These are phyloP conservation scores for Penicillium odoratum DNA, from an alignment of 495 filamentous ascomycete species.

Conservation along the genomic window DNA sequence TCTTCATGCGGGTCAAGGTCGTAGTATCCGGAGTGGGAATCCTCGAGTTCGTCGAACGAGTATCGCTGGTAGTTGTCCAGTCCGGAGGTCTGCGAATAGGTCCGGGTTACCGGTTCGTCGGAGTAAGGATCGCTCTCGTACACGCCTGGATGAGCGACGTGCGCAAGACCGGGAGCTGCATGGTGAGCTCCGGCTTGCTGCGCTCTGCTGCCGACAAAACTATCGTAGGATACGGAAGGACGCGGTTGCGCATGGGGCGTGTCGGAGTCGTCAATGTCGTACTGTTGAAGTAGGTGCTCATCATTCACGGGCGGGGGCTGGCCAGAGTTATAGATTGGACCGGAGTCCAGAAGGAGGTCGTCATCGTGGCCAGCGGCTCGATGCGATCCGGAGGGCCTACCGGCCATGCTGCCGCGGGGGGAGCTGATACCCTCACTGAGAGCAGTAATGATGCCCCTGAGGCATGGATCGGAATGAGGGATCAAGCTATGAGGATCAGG, in stretches of 20 bases:
- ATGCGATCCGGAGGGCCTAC: slow-evolving; percentile 64
- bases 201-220: slow-evolving; percentile 75
- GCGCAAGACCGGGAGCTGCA: slow-evolving; percentile 25
- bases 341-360: slow-evolving; percentile 70
- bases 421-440: slow-evolving; percentile 43
- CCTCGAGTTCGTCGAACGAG: slow-evolving; percentile 79
- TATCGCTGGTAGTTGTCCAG: slow-evolving; percentile 87
- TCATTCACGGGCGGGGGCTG: slow-evolving; percentile 72
- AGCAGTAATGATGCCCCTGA: slow-evolving; percentile 38
- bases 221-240: slow-evolving; percentile 90
- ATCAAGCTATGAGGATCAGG: slow-evolving; percentile 9
- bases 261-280: slow-evolving; percentile 65
- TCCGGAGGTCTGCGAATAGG: slow-evolving; percentile 82
- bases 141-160: slow-evolving; percentile 29
- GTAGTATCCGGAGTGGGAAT: slow-evolving; percentile 69
- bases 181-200: slow-evolving; percentile 42
- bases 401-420: slow-evolving; percentile 51
- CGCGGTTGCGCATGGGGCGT: slow-evolving; percentile 55
- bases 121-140: slow-evolving; percentile 50
- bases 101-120: slow-evolving; percentile 40
- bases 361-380: slow-evolving; percentile 58
- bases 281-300: slow-evolving; percentile 69
- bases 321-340: slow-evolving; percentile 69
- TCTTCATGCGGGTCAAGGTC: slow-evolving; percentile 54
- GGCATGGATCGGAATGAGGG: slow-evolving; percentile 40